Evolutionary conservation across 2,329 filamentous ascomycete genomes (phyloP), one percentile per base, ranked within the genome.

Genomic region (Cytospora chrysosperma): DNA sequence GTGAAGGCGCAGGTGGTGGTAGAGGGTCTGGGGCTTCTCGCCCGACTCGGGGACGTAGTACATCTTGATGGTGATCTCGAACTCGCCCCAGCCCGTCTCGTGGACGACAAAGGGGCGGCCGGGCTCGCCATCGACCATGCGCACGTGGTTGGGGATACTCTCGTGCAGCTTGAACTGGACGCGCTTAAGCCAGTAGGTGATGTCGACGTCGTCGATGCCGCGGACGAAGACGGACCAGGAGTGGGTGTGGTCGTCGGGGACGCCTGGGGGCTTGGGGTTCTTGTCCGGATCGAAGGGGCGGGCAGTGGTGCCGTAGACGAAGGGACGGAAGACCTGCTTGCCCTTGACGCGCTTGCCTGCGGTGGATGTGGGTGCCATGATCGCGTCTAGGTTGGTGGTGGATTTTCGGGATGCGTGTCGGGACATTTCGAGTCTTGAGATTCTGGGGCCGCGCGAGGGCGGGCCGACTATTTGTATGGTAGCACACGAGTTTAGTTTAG

Each of bases 131-230:
- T 97, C 93, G 72, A 95, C 82, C 74, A 90, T 96, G 70, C 95
- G 90, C 26, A 95, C 85, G 63, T 91, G 91, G 76, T 97, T 96
- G 30, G 92, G 88, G 75, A 97, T 98, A 12, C 94, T 97, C 76
- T 98, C 93, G 81, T 97, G 94, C 19, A 99, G 86, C 77, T 98
- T 98, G 80, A 99, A 99, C 75, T 97, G 93, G 1, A 99, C 94
- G 71, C 96, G 94, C 64, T 94, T 92, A 69, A 98, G 84, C 93
- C 95, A 99, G 76, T 96, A 95, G 30, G 91, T 93, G 69, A 98
- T 90, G 73, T 97, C 92, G 65, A 92, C 91, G 75, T 92, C 91
- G 71, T 96, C 92, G 60, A 97, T 83, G 54, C 93, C 92, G 73
- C 91, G 91, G 63, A 99, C 92, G 75, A 96, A 98, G 67, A 98